Conservation (phyloP, 768 basidiomycete genomes). For the Russula griseocarnosa region DNA sequence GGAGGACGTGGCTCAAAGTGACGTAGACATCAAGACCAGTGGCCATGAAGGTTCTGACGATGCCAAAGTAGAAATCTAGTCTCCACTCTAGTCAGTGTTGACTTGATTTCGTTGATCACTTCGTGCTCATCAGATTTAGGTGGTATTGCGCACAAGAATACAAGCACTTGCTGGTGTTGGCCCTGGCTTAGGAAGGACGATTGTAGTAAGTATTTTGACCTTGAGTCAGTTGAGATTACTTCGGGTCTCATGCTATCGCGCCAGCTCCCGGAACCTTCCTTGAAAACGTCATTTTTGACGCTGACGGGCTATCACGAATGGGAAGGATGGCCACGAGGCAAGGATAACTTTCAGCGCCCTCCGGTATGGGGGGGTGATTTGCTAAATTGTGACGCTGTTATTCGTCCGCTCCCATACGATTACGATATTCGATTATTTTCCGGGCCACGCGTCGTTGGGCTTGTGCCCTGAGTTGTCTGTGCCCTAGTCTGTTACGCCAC, state of each 20-base stretch:
- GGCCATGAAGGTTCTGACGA: slow-evolving; percentile 35
- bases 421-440: slow-evolving; percentile 11
- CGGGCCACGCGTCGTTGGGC: slow-evolving; percentile 6
- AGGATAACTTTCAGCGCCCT: not conserved
- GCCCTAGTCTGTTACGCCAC: not conserved
- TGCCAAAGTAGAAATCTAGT: slow-evolving; percentile 42
- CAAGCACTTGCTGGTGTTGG: not conserved
- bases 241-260: not conserved
- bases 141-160: not conserved
- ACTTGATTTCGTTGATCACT: not conserved
- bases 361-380: slow-evolving; percentile 2
- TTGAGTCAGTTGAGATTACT: not conserved
- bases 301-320: not conserved
- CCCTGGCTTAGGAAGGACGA: not conserved
- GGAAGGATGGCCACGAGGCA: slow-evolving; percentile 15
- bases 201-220: not conserved
- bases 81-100: not conserved
- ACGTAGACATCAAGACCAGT: slow-evolving; percentile 12
- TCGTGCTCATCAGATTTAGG: not conserved
- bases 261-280: not conserved
- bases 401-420: not conserved
- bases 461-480: slow-evolving; percentile 14
- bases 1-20: slow-evolving; percentile 14
- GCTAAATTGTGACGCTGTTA: not conserved
- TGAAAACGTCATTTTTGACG: slow-evolving; percentile 11